These are phyloP conservation scores for Magnaporthiopsis rhizophila DNA, from an alignment of 2,329 filamentous ascomycete genomes.

Conservation along the genomic window DNA sequence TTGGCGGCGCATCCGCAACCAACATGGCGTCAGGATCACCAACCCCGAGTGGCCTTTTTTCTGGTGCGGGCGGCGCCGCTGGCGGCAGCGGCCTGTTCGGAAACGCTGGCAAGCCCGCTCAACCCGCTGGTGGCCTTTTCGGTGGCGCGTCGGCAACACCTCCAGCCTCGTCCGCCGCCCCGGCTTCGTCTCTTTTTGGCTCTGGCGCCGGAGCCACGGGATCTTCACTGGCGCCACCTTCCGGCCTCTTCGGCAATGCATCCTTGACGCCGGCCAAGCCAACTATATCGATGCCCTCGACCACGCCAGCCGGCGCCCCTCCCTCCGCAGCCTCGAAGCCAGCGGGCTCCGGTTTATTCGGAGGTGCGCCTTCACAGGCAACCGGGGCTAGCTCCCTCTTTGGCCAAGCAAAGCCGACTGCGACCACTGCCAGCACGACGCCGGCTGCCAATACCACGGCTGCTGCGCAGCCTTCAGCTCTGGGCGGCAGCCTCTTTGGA, in stretches of 20 bases:
- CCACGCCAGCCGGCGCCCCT: constrained; percentile 48
- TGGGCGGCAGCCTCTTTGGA: constrained; percentile 6
- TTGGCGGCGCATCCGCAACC: constrained; percentile 7
- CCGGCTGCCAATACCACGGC: background rate
- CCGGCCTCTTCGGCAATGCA: constrained; percentile 14
- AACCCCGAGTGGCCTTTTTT: constrained; percentile 13
- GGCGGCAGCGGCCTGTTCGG: constrained; percentile 25
- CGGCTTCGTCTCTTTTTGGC: constrained; percentile 23
- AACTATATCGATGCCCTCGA: constrained; percentile 38
- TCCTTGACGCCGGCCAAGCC: constrained; percentile 38
- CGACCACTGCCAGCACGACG: background rate
- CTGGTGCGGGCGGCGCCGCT: background rate
- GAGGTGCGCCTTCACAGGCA: constrained; percentile 6
- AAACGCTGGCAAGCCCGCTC: constrained; percentile 17
- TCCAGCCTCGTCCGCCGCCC: constrained; percentile 14
- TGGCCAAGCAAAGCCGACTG: constrained; percentile 2
- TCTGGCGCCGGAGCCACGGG: constrained; percentile 2
- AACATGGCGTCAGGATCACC: constrained; percentile 13
- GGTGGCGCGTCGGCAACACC: constrained; percentile 15
- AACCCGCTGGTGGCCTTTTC: constrained; percentile 22
- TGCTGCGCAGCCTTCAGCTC: background rate
- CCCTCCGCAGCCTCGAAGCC: constrained; percentile 27
- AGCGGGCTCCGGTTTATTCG: constrained; percentile 10
- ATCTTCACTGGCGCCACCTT: constrained; percentile 13
- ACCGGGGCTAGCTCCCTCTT: background rate